A percentile compares a stretch with the other conserved stretches of the same genome.
Evolutionary conservation across 2,329 filamentous ascomycete genomes (phyloP).

Genomic region (Plenodomus biglobosus): DNA sequence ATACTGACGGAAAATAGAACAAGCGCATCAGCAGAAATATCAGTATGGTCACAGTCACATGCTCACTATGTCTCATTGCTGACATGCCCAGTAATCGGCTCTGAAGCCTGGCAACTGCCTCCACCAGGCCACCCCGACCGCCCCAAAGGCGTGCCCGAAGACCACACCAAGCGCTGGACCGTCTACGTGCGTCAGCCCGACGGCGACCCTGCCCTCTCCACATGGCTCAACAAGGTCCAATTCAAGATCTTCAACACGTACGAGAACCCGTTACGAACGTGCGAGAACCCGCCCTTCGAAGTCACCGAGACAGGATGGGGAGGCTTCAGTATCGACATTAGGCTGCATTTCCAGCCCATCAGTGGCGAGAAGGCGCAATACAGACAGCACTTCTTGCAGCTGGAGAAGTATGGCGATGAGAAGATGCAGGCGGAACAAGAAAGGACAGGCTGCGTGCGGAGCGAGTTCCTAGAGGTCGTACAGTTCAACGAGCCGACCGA

Average conservation of each 20-base stretch:
- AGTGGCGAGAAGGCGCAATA: conserved; percentile 92
- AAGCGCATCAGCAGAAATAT: conserved; percentile 47
- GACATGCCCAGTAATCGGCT: conserved; percentile 50
- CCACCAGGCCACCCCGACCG: conserved; percentile 66
- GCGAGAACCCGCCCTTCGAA: conserved; percentile 76
- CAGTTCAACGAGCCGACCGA: conserved; percentile 97
- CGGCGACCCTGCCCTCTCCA: conserved; percentile 80
- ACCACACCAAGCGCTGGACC: conserved; percentile 96
- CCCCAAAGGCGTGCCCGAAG: conserved; percentile 71
- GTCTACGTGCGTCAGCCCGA: conserved; percentile 91
- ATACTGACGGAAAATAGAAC: conserved; percentile 35
- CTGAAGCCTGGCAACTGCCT: conserved; percentile 61
- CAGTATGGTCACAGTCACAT: conserved; percentile 21
- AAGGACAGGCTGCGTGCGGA: conserved; percentile 62
- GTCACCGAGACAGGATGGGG: conserved; percentile 96
- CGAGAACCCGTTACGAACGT: conserved; percentile 78
- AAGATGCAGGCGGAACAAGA: conserved; percentile 62
- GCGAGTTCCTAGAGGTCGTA: conserved; percentile 89
- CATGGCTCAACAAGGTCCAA: conserved; percentile 95
- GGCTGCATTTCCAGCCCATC: conserved; percentile 88
- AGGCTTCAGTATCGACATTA: conserved; percentile 95
- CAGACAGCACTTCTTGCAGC: conserved; percentile 86
- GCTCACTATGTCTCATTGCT: conserved; percentile 11
- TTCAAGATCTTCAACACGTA: conserved; percentile 99
- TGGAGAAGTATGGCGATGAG: conserved; percentile 83